A percentile compares a stretch with the other conserved stretches of the same genome.
These are phyloP conservation scores for Mycena kentingensis DNA, from an alignment of 768 basidiomycete species.

Conservation along the genomic window DNA sequence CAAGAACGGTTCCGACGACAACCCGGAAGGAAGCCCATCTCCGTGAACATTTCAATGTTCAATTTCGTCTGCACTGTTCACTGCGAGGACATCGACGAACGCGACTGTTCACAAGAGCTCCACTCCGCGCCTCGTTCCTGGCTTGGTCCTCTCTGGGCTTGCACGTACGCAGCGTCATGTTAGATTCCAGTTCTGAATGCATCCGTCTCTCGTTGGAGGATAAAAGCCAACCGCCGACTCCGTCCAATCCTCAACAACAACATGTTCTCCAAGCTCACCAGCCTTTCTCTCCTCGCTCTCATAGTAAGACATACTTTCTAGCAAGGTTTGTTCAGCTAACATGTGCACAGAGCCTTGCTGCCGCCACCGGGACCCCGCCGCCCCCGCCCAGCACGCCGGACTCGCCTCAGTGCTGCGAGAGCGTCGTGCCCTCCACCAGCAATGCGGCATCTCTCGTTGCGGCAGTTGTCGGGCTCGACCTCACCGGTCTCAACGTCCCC, in stretches of 20 bases:
- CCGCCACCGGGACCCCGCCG: not conserved
- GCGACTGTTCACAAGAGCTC: no score
- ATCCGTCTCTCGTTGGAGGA: no score
- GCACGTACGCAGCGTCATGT: no score
- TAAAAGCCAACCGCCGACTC: no score
- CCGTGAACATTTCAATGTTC: no score
- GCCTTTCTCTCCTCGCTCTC: not conserved
- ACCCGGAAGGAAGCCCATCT: no score
- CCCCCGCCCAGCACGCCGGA: not conserved
- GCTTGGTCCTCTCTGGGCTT: no score
- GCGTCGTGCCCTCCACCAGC: slow-evolving; percentile 1
- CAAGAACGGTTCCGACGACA: no score
- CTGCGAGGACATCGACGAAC: no score
- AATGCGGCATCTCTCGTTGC: not conserved
- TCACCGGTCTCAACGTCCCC: slow-evolving; percentile 3
- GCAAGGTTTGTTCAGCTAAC: not conserved
- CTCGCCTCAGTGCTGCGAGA: slow-evolving; percentile 1
- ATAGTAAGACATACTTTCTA: not conserved
- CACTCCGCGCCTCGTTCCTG: no score
- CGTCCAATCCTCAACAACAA: not conserved
- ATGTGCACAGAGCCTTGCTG: not conserved
- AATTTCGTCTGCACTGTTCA: no score
- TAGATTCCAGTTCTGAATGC: no score
- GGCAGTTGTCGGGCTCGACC: not conserved
- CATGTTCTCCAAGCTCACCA: not conserved